phyloP scores from a whole-genome alignment of 2,329 filamentous ascomycete genomes.

The Diaporthe vexans region DNA sequence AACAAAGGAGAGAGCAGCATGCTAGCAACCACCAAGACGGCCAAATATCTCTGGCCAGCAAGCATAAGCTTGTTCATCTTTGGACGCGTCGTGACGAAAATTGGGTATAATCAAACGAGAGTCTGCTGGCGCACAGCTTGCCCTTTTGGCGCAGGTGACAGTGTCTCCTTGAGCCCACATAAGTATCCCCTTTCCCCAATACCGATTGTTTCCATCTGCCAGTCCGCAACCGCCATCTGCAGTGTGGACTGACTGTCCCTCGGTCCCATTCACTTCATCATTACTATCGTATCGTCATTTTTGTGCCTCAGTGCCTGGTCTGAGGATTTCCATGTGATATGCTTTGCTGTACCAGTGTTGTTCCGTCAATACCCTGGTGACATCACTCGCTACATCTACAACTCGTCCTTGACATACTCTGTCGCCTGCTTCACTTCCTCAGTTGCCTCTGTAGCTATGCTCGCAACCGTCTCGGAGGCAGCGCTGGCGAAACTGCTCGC shows the following conservation, averaged over 20 bases:
- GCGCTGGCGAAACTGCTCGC: slow-evolving; percentile 59
- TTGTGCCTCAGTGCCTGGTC: neutral
- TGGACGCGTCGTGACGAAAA: slow-evolving; percentile 1
- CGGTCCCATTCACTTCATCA: neutral
- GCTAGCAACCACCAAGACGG: neutral
- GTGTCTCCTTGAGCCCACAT: slow-evolving; percentile 5
- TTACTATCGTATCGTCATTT: slow-evolving; percentile 33
- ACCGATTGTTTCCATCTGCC: slow-evolving; percentile 1
- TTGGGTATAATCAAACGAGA: slow-evolving; percentile 40
- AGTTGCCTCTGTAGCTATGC: slow-evolving; percentile 56
- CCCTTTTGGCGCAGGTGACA: neutral
- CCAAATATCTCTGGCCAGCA: neutral
- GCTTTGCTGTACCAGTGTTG: neutral
- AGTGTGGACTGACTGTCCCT: slow-evolving; percentile 4
- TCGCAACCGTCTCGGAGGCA: slow-evolving; percentile 49
- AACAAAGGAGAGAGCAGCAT: slow-evolving; percentile 28
- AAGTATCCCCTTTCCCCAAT: neutral
- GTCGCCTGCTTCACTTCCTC: slow-evolving; percentile 58
- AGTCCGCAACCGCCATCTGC: neutral
- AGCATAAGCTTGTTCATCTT: slow-evolving; percentile 1
- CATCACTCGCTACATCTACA: slow-evolving; percentile 49
- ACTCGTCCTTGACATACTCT: slow-evolving; percentile 56
- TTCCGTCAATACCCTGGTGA: neutral
- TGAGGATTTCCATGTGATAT: too few species aligned
- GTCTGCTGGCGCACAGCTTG: slow-evolving; percentile 4